These are phyloP conservation scores for Zygosaccharomyces bisporus DNA, from an alignment of 805 yeast genomes.

Conservation along the genomic window DNA sequence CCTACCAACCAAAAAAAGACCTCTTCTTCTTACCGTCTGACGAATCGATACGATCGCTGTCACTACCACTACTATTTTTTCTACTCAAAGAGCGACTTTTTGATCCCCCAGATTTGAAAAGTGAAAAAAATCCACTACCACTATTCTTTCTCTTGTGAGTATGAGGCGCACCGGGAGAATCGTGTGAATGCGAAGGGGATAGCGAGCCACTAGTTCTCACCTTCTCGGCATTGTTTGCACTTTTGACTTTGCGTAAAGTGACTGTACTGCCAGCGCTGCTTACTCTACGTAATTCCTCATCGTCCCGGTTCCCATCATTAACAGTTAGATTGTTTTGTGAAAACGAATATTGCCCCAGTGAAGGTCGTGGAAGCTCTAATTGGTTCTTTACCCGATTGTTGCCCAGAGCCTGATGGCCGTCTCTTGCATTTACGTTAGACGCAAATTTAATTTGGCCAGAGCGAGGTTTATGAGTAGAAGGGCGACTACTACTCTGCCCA, in stretches of 20 bases:
- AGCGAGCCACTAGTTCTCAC: constrained; percentile 19
- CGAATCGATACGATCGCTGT: constrained; percentile 10
- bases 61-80: constrained; percentile 20
- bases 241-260: constrained; percentile 23
- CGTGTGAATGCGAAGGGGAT: constrained; percentile 8
- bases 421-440: constrained; percentile 20
- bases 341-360: neutral
- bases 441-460: constrained; percentile 29
- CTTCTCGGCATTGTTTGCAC: constrained; percentile 21
- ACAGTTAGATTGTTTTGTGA: neutral
- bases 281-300: constrained; percentile 10
- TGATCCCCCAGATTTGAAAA: constrained; percentile 18
- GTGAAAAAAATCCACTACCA: constrained; percentile 20
- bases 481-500: neutral
- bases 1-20: constrained; percentile 8
- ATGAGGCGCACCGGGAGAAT: constrained; percentile 5
- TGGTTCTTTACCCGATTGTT: constrained; percentile 11
- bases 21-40: constrained; percentile 14
- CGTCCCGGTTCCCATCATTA: neutral
- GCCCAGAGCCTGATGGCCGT: constrained; percentile 25
- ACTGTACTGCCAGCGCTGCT: constrained; percentile 6
- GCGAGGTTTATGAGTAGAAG: constrained; percentile 10
- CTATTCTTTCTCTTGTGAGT: constrained; percentile 10
- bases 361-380: neutral
- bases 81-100: constrained; percentile 23